Percentiles rank a stretch among this genome's conserved stretches.
These are phyloP conservation scores for Penicillium riverlandense DNA, from an alignment of 495 filamentous ascomycete species.

Conservation along the genomic window DNA sequence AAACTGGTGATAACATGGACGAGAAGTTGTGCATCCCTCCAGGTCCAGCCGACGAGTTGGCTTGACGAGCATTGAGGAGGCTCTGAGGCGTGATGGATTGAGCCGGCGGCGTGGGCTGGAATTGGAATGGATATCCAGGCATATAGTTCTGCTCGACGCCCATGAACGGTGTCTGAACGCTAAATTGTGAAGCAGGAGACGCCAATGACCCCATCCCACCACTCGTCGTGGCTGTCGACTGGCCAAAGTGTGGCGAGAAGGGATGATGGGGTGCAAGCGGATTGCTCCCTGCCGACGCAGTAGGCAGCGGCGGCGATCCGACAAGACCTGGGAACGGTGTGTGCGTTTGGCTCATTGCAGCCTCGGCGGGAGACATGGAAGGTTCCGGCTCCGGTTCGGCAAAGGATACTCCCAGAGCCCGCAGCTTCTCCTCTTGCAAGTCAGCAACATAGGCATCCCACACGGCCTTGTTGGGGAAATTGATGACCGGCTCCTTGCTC, in stretches of 20 bases:
- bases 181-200: slow-evolving; percentile 46
- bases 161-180: slow-evolving; percentile 36
- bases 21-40: slow-evolving; percentile 30
- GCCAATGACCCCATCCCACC: slow-evolving; percentile 52
- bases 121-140: slow-evolving; percentile 33
- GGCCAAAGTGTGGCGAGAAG: slow-evolving; percentile 40
- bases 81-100: slow-evolving; percentile 39
- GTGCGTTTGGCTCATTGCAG: slow-evolving; percentile 49
- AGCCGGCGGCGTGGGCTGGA: slow-evolving; percentile 37
- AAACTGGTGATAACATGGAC: slow-evolving; percentile 40
- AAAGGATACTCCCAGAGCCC: slow-evolving; percentile 77
- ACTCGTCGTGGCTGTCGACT: slow-evolving; percentile 46
- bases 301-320: slow-evolving; percentile 46
- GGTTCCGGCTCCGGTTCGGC: slow-evolving; percentile 61
- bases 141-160: slow-evolving; percentile 34
- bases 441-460: slow-evolving; percentile 81
- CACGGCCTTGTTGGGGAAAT: slow-evolving; percentile 66
- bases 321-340: slow-evolving; percentile 53
- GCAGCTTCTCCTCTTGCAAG: slow-evolving; percentile 82
- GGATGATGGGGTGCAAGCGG: slow-evolving; percentile 27
- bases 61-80: slow-evolving; percentile 34
- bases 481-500: slow-evolving; percentile 48
- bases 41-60: slow-evolving; percentile 19
- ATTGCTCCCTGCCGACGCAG: slow-evolving; percentile 37
- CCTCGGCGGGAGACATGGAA: slow-evolving; percentile 69